Conservation (phyloP, 345 rosid genomes). For the Gossypium arboreum region DNA sequence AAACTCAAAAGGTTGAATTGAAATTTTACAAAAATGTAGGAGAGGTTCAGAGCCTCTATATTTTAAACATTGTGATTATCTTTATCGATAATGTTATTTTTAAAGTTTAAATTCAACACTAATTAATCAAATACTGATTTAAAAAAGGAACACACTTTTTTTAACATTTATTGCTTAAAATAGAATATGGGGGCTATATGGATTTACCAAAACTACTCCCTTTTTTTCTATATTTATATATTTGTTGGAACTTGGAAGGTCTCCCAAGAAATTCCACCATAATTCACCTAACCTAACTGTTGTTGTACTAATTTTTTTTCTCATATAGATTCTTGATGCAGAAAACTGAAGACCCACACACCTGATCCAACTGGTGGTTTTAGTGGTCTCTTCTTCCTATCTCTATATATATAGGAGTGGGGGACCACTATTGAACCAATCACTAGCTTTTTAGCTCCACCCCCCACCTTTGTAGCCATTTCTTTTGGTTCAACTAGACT, state of each 20-base stretch:
- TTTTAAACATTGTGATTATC: fast-evolving
- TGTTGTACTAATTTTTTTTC: neutral
- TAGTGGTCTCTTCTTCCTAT: neutral
- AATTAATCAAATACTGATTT: no score
- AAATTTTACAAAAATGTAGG: no score
- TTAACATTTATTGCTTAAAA: conserved; percentile 10
- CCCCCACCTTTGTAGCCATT: neutral
- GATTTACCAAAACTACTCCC: conserved; percentile 10
- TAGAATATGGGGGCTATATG: neutral
- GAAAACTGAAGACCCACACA: neutral
- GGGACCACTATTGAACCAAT: neutral
- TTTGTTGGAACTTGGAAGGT: neutral
- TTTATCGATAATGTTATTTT: fast-evolving
- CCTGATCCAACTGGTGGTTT: neutral
- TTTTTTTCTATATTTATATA: neutral
- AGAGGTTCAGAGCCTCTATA: no score
- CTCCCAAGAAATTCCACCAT: conserved; percentile 13
- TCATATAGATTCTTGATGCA: conserved; percentile 6
- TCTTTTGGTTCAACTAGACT: neutral
- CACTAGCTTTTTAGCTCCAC: neutral
- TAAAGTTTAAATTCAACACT: no score
- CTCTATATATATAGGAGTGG: no score
- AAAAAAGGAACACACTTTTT: neutral
- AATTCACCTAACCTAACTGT: neutral
- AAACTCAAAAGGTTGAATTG: no score